Evolutionary conservation across 371 early-diverging fungal species (phyloP).

Genomic region (Rhizopus microsporus): DNA sequence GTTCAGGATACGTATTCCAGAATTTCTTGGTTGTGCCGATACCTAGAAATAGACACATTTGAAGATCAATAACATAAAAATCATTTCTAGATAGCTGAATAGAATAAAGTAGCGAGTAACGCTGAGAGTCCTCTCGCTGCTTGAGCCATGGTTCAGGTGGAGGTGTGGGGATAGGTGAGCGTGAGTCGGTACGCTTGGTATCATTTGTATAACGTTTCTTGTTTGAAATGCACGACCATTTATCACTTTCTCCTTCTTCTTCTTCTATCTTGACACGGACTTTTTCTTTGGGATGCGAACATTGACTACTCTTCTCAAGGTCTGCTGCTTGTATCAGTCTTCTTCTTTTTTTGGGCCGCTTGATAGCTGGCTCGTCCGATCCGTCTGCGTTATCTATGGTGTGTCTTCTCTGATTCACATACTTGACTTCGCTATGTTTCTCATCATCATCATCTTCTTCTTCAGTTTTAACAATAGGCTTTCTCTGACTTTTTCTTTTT

Average conservation of each 20-base stretch:
- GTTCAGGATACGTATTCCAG: conserved; percentile 55
- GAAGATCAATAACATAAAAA: conserved; percentile 68
- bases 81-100: conserved; percentile 49
- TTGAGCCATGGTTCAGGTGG: conserved; percentile 42
- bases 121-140: conserved; percentile 19
- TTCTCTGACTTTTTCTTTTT: conserved; percentile 13
- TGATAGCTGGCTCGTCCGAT: not conserved
- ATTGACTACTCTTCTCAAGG: conserved; percentile 17
- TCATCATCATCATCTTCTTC: not conserved
- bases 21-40: conserved; percentile 42
- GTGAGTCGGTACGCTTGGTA: conserved; percentile 11
- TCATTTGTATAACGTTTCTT: conserved; percentile 1
- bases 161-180: conserved; percentile 47
- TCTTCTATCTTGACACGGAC: not conserved
- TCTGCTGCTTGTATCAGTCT: conserved; percentile 38
- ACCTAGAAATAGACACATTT: conserved; percentile 62
- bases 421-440: conserved; percentile 2
- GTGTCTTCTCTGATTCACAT: not conserved
- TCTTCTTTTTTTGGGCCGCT: conserved; percentile 26
- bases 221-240: not conserved
- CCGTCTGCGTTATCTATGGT: not conserved
- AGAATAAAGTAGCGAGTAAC: conserved; percentile 56
- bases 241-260: conserved; percentile 1
- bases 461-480: not conserved
- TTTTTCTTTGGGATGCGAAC: not conserved